Evolutionary conservation across 2,329 filamentous ascomycete species (phyloP).

Genomic region (Colletotrichum limetticola): DNA sequence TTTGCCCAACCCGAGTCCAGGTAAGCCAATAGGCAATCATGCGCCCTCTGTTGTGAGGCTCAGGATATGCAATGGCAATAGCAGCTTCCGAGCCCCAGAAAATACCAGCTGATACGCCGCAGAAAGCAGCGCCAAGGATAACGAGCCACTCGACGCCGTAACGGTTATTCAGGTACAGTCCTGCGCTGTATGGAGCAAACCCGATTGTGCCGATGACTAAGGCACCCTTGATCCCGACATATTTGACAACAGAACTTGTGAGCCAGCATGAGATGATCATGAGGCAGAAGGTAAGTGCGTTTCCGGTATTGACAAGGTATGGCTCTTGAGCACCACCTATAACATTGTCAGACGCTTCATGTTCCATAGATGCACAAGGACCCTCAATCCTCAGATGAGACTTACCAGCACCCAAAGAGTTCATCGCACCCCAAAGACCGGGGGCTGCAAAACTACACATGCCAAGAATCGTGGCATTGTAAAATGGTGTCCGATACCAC

Average conservation of each 20-base stretch:
- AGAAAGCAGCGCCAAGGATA: slow-evolving; percentile 52
- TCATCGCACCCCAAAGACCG: slow-evolving; percentile 43
- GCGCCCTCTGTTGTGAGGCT: slow-evolving; percentile 69
- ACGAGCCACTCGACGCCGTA: slow-evolving; percentile 56
- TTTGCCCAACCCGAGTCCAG: slow-evolving; percentile 64
- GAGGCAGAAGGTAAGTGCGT: slow-evolving; percentile 73
- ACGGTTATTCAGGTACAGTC: slow-evolving; percentile 56
- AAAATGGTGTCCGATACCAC: slow-evolving; percentile 41
- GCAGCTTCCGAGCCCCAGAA: slow-evolving; percentile 50
- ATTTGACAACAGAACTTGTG: slow-evolving; percentile 51
- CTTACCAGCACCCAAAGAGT: slow-evolving; percentile 39
- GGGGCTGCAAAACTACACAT: slow-evolving; percentile 43
- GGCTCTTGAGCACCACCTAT: slow-evolving; percentile 72
- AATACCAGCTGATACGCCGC: slow-evolving; percentile 51
- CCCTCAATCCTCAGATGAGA: background rate
- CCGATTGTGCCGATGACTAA: slow-evolving; percentile 55
- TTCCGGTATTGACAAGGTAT: slow-evolving; percentile 75
- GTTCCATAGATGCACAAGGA: too few relatives aligned
- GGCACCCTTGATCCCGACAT: slow-evolving; percentile 46
- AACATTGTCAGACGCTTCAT: slow-evolving; percentile 41
- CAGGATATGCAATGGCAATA: slow-evolving; percentile 64
- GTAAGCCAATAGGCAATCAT: slow-evolving; percentile 73
- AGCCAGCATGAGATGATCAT: slow-evolving; percentile 57
- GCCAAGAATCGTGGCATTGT: slow-evolving; percentile 43
- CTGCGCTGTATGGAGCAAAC: slow-evolving; percentile 54